Evolutionary conservation across 805 yeast species (phyloP), one percentile per base, ranked within the genome.

Genomic region (Hanseniaspora vineae): DNA sequence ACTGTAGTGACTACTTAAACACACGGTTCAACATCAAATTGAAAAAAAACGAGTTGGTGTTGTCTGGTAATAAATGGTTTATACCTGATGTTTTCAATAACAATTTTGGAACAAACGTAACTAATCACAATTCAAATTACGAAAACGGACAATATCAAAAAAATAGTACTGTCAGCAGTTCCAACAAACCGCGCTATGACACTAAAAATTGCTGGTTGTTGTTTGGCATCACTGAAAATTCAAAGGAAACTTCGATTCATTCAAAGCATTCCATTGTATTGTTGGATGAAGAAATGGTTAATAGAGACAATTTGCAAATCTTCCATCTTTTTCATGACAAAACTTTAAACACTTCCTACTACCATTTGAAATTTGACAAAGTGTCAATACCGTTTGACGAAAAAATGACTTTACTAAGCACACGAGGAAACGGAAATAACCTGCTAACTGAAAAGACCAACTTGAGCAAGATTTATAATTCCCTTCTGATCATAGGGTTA

Each of bases 401-500:
- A 37, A 11, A 37, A 37, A 54, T 52, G 18, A 71, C 68, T 9
- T 53, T 60, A 15, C 67, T 71, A 46, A 72, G 67, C 59, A 58
- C 64, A n/a, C 64, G 76, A 48, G 83, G 84, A 29, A 69, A 71
- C 48, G 85, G 84, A 1, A 79, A 78, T 56, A 78, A 75, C 51
- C 67, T 79, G 52, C 76, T 79, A 54, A 84, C 78, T 60, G 76
- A 80, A 19, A 68, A 84, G 49, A 66, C 79, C 40, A 84, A 84
- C 1, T 83, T 84, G 1, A 84, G 84, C n/a, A 66, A 84, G 58
- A 75, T 79, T 52, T 84, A 78, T 60, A 84, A 79, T 59, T 79
- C 84, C 60, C 78, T 79, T 84, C 66, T 84, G 57, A 60, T 73
- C 31, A 67, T 79, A 52, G 84, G 84, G 5, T 74, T 70, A 39